Conservation (phyloP, 768 basidiomycete species). For the Russula ochroleuca region DNA sequence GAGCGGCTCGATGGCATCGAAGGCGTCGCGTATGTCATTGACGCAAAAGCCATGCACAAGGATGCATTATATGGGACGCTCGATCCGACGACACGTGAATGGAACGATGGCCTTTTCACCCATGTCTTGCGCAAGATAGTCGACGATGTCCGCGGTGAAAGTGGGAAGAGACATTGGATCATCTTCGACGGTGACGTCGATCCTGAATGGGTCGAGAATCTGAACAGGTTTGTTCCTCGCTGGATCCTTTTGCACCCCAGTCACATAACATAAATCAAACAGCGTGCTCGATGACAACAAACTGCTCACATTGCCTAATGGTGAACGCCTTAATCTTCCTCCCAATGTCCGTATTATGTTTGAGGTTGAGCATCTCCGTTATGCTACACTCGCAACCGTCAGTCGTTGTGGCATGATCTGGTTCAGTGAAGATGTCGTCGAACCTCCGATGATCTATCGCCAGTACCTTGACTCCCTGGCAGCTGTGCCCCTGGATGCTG, state of each 20-base stretch:
- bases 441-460: slow-evolving; percentile 85
- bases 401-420: slow-evolving; percentile 99
- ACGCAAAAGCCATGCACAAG: slow-evolving; percentile 99
- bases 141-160: slow-evolving; percentile 97
- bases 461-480: slow-evolving; percentile 81
- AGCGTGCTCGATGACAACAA: slow-evolving; percentile 99
- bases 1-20: slow-evolving; percentile 89
- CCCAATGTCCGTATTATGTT: slow-evolving; percentile 99
- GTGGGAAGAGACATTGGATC: slow-evolving; percentile 96
- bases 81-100: slow-evolving; percentile 95
- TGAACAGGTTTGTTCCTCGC: slow-evolving; percentile 72
- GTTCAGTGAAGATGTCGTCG: slow-evolving; percentile 97
- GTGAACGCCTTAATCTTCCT: slow-evolving; percentile 94
- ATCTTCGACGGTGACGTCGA: slow-evolving; percentile 99
- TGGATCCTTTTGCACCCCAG: not conserved
- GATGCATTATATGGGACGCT: slow-evolving; percentile 96
- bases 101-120: slow-evolving; percentile 99
- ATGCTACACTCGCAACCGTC: slow-evolving; percentile 96
- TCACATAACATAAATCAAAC: slow-evolving; percentile 12
- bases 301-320: slow-evolving; percentile 92
- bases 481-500: slow-evolving; percentile 73
- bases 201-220: slow-evolving; percentile 99
- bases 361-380: slow-evolving; percentile 95
- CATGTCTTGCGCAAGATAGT: slow-evolving; percentile 97
- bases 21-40: slow-evolving; percentile 93